phyloP scores from a whole-genome alignment of 2,329 filamentous ascomycete genomes.

The Ascochyta pisi region DNA sequence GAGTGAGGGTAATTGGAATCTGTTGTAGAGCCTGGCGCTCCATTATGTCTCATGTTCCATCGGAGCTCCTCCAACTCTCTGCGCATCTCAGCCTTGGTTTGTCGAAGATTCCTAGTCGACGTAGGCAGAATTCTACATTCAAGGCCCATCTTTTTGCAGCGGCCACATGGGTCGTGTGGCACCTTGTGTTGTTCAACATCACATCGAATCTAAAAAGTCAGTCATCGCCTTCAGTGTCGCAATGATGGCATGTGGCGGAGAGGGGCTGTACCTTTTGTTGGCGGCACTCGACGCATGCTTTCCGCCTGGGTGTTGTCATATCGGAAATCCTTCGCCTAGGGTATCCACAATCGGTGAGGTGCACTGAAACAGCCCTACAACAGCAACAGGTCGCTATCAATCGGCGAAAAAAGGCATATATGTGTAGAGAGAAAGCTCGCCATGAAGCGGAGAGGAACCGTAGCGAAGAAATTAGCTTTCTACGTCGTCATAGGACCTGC shows the following conservation, averaged over 20 bases:
- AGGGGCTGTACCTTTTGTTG: slow-evolving; percentile 44
- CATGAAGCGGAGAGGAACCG: slow-evolving; percentile 28
- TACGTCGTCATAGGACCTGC: slow-evolving; percentile 44
- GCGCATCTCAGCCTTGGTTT: slow-evolving; percentile 49
- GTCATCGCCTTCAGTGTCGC: slow-evolving; percentile 8
- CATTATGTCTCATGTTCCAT: slow-evolving; percentile 44
- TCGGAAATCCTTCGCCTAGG: slow-evolving; percentile 27
- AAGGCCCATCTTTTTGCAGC: slow-evolving; percentile 46
- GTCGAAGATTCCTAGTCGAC: slow-evolving; percentile 46
- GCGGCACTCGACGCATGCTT: slow-evolving; percentile 48
- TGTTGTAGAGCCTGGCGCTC: slow-evolving; percentile 19
- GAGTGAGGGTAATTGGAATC: slow-evolving; percentile 37
- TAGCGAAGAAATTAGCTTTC: slow-evolving; percentile 30
- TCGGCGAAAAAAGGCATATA: slow-evolving; percentile 39
- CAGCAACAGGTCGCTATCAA: slow-evolving; percentile 29
- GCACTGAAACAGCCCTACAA: slow-evolving; percentile 25
- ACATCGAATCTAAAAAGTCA: slow-evolving; percentile 44
- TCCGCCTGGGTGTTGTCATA: slow-evolving; percentile 46
- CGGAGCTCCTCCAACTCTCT: slow-evolving; percentile 46
- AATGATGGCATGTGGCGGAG: slow-evolving; percentile 3
- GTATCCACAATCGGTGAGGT: slow-evolving; percentile 32
- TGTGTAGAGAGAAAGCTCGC: slow-evolving; percentile 26
- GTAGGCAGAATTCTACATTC: slow-evolving; percentile 48
- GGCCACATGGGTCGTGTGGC: slow-evolving; percentile 46
- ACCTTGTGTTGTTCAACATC: slow-evolving; percentile 49